These are phyloP conservation scores for Sesbania bispinosa DNA, from an alignment of 306 rosid species.

Conservation along the genomic window DNA sequence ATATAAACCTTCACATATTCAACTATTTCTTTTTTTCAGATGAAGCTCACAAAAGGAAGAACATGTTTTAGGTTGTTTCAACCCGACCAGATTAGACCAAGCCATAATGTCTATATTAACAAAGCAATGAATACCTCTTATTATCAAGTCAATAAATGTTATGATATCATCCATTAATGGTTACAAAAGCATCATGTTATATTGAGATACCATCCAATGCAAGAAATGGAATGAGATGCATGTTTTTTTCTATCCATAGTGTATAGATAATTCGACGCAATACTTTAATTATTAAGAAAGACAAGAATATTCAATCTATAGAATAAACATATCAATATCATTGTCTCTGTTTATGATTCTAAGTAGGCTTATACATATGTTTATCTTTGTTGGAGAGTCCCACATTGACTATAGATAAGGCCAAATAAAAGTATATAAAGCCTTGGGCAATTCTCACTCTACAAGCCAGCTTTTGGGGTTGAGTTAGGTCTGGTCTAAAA, in stretches of 20 bases:
- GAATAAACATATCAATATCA: background rate
- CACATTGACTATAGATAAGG: no score
- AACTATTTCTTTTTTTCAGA: slow-evolving; percentile 5
- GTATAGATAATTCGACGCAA: slow-evolving; percentile 9
- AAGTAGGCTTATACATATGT: background rate
- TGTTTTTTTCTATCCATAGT: background rate
- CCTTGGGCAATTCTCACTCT: no score
- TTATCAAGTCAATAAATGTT: slow-evolving; percentile 14
- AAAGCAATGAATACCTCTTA: background rate
- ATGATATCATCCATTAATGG: background rate
- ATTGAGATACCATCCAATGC: background rate
- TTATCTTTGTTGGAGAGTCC: no score
- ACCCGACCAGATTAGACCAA: slow-evolving; percentile 12
- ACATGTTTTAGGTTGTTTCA: background rate
- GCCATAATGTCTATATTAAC: background rate
- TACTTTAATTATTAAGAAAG: background rate
- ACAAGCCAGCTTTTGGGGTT: no score
- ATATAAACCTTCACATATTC: background rate
- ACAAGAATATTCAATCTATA: background rate
- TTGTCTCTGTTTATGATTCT: slow-evolving; percentile 12
- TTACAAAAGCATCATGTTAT: slow-evolving; percentile 17
- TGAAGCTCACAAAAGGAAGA: slow-evolving; percentile 18
- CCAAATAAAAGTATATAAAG: no score
- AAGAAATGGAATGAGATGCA: background rate
- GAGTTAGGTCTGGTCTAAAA: no score